phyloP scores from a whole-genome alignment of 2,329 filamentous ascomycete genomes.

The Venturia asperata region DNA sequence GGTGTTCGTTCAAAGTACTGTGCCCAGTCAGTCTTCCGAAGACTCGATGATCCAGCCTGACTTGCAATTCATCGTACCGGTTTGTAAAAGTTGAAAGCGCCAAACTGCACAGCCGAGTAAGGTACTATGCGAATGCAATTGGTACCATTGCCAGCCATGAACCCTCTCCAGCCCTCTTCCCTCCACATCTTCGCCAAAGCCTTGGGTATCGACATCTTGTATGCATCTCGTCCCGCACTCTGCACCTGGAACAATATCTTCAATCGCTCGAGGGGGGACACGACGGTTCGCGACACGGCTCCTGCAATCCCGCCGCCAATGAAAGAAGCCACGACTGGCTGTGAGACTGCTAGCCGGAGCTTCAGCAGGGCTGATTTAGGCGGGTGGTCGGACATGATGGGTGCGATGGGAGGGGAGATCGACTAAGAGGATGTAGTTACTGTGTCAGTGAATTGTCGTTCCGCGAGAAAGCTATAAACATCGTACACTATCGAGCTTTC shows the following conservation, averaged over 20 bases:
- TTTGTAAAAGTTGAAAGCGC: constrained; percentile 97
- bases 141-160: constrained; percentile 96
- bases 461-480: neutral
- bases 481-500: neutral
- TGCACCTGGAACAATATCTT: constrained; percentile 99
- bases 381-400: constrained; percentile 16
- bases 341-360: constrained; percentile 36
- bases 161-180: constrained; percentile 93
- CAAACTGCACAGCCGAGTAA: constrained; percentile 97
- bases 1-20: constrained; percentile 70
- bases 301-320: constrained; percentile 90
- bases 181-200: constrained; percentile 91
- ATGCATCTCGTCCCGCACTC: constrained; percentile 81
- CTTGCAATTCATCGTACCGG: constrained; percentile 46
- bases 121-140: constrained; percentile 98
- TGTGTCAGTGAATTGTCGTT: constrained; percentile 1
- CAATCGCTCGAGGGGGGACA: constrained; percentile 88
- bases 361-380: constrained; percentile 3
- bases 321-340: constrained; percentile 85
- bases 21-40: constrained; percentile 2
- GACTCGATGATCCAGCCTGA: neutral
- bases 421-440: neutral
- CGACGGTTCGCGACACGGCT: constrained; percentile 94
- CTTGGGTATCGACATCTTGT: constrained; percentile 84
- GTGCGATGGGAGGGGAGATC: neutral